Evolutionary conservation across 75 land plant species (phyloP).

Genomic region (Pinus tabuliformis): DNA sequence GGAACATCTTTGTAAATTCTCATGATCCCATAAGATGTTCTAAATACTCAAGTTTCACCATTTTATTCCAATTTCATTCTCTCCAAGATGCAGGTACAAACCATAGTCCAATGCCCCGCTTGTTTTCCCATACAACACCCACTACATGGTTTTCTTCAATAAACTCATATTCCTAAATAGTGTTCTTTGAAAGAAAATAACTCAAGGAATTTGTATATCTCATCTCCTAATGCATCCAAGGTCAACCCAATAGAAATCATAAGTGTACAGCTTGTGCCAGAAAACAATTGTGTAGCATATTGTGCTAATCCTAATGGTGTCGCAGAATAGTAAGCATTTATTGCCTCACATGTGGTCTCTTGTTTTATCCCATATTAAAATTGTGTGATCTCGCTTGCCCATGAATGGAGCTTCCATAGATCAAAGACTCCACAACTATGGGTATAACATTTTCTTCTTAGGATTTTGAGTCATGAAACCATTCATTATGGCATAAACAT

Average conservation of each 20-base stretch:
- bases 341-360: slow-evolving; percentile 94
- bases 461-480: slow-evolving; percentile 69
- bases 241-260: slow-evolving; percentile 60
- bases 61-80: slow-evolving; percentile 28
- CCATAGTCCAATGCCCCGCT: slow-evolving; percentile 90
- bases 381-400: slow-evolving; percentile 89
- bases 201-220: slow-evolving; percentile 68
- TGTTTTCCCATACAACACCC: slow-evolving; percentile 89
- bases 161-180: slow-evolving; percentile 63
- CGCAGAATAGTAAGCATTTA: slow-evolving; percentile 88
- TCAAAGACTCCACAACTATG: slow-evolving; percentile 79
- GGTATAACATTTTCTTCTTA: slow-evolving; percentile 21
- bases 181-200: slow-evolving; percentile 54
- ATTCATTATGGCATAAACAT: slow-evolving; percentile 67
- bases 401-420: slow-evolving; percentile 87
- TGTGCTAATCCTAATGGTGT: slow-evolving; percentile 73
- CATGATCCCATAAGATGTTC: too few relatives aligned
- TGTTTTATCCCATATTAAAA: slow-evolving; percentile 93
- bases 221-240: slow-evolving; percentile 62
- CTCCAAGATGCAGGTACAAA: slow-evolving; percentile 80
- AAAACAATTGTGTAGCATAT: slow-evolving; percentile 30
- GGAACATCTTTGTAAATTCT: too few relatives aligned
- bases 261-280: not conserved
- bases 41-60: too few relatives aligned
- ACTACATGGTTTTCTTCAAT: slow-evolving; percentile 61